Evolutionary conservation across 2,329 filamentous ascomycete species (phyloP).

Genomic region (Verticillium nubilum): DNA sequence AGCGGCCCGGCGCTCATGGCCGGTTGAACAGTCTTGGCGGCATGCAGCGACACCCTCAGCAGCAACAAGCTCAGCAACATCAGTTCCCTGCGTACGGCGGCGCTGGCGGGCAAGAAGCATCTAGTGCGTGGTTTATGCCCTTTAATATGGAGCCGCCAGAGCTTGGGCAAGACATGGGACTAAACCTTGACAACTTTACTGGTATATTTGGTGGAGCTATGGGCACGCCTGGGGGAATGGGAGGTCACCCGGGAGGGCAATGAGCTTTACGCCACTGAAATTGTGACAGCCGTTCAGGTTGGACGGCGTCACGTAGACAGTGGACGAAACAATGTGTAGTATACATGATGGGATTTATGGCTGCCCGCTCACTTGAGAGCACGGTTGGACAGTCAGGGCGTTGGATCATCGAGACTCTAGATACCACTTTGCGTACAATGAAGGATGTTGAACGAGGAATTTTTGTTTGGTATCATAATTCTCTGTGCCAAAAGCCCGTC

Average conservation of each 20-base stretch:
- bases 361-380: not conserved
- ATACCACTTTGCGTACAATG: not conserved
- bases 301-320: not conserved
- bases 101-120: conserved; percentile 36
- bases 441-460: not conserved
- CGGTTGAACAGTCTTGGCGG: not conserved
- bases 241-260: not conserved
- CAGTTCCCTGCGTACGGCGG: conserved; percentile 2
- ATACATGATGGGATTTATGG: not conserved
- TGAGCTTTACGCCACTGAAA: not conserved
- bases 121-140: conserved; percentile 83
- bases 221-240: conserved; percentile 19
- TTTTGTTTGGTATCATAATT: not conserved
- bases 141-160: conserved; percentile 83
- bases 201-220: conserved; percentile 34
- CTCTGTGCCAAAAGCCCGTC: not conserved
- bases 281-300: not conserved
- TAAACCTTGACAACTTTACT: conserved; percentile 43
- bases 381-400: not conserved
- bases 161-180: conserved; percentile 40
- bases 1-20: not conserved
- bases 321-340: not conserved
- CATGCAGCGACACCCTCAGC: not conserved
- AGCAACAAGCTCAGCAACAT: not conserved
- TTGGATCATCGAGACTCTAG: not conserved